Conservation (phyloP, 176 grass and related monocot genomes). For the Triticum turgidum region DNA sequence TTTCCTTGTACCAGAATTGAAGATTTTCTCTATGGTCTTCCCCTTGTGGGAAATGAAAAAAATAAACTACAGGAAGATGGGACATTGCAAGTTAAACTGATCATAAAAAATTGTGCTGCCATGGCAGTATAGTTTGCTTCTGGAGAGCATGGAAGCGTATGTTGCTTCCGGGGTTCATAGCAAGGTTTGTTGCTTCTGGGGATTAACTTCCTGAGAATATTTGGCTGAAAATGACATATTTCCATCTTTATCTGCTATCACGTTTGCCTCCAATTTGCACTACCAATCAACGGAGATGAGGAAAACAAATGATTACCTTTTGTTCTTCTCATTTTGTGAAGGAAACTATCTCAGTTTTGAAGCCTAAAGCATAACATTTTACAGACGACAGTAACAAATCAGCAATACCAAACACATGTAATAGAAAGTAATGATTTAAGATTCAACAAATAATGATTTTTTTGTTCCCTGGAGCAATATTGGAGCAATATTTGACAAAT, state of each 20-base stretch:
- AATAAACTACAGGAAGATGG: background rate
- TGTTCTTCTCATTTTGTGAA: background rate
- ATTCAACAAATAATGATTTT: too few relatives aligned
- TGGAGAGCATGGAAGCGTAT: too few relatives aligned
- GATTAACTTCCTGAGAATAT: constrained; percentile 17
- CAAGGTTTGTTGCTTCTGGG: background rate
- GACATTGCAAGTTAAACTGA: background rate
- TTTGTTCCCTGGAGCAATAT: too few relatives aligned
- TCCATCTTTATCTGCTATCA: background rate
- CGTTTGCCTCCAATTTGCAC: background rate
- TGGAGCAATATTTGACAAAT: too few relatives aligned
- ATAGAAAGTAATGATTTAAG: too few relatives aligned
- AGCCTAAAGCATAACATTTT: background rate
- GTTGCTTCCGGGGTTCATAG: too few relatives aligned
- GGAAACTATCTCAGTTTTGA: background rate
- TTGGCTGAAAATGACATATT: background rate
- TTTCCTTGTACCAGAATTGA: too few relatives aligned
- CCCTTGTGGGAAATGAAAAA: too few relatives aligned
- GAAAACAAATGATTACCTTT: background rate
- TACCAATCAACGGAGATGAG: background rate
- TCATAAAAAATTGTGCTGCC: background rate
- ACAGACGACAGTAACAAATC: background rate
- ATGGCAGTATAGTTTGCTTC: too few relatives aligned
- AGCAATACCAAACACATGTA: background rate
- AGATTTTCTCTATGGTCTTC: too few relatives aligned